Base-by-base conservation (phyloP, 495 filamentous ascomycete genomes). In the Xylaria palmicola region DNA sequence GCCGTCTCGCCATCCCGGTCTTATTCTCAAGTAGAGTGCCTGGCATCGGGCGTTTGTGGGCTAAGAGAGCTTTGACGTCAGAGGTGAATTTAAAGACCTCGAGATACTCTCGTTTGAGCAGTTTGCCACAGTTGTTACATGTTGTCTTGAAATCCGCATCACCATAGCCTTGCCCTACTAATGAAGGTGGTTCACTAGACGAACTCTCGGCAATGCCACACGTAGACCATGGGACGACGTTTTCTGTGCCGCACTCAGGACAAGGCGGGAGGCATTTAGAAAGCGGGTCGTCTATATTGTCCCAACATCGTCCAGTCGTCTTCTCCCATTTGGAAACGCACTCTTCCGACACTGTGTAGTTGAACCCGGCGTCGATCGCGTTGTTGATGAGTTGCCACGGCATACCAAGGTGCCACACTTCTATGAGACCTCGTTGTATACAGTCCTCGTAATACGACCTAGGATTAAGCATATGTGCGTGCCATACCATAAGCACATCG, bases 401-500 rank as follows among this genome's bases (percentile, higher is more conserved):
- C 54, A 96, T 81, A 3, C 85, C 85, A 2, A 82, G 79, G 6
- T 67, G 72, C 85, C 89, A 92, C 24, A 92, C 71, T 3, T 73
- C 65, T 59, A 81, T 77, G 37, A 86, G 74, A 0, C 83, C 85
- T 26, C 79, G 75, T 19, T 89, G 79, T 50, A 93, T 74, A 63
- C 87, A 88, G 68, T 96, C 92, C 65, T 96, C 91, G 3, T 91
- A 81, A 68, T 87, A 96, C 43, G 77, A 76, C 27, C 89, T 78
- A 2, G 92, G 92, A 62, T 93, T 95, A 3, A 96, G 82, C 86
- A 92, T 87, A 64, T 91, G 90, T 1, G 89, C 78, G 72, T 96
- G 92, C 90, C 89, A 94, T 0, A 95, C 90, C 90, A 96, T 91
- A 44, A 96, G 73, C 2, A 96, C 85, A 69, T 96, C 91, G 86